Evolutionary conservation across 306 rosid species (phyloP), one percentile per base, ranked within the genome.

Genomic region (Luffa acutangula): DNA sequence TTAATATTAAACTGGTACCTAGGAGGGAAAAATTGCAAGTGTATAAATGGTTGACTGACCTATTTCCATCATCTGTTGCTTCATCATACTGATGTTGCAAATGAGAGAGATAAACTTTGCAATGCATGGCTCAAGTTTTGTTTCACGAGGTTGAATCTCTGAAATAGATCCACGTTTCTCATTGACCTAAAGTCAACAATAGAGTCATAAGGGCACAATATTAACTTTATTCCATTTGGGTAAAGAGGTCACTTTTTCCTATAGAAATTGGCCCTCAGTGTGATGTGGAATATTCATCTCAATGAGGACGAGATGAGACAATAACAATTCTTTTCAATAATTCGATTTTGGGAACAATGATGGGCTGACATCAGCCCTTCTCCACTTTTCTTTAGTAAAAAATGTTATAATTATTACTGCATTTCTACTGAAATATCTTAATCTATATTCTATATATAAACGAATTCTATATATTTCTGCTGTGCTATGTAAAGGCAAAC

Each of bases 21-120:
- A 51, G 78, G 10, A 48, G 46, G 58, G 12, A 7, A 31, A 48
- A 74, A 7, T 34, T 67, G 77, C 54, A 64, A 45, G 81, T 39
- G 42, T 65, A 69, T 46, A 62, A 49, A 75, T 51, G 54, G 80
- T 64, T 15, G 77, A 80, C 96, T 72, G 78, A 95, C 99, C 99
- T 85, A 95, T 95, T 93, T 95, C 97, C 97, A 95, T 92, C 99
- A 95, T 95, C 60, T 93, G 97, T 78, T 93, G 99, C 88, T 87
- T 89, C 99, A 95, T 95, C 99, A 95, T 95, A 88, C 92, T 85
- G 77, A 93, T 73, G 42, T 95, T 93, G 88, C 99, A 93, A 83
- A 95, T 83, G 39, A 95, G 97, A 67, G 99, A 93, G 67, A 95
- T 88, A 79, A 95, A 91, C 78, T 89, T 91, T 74, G 97, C 97